Evolutionary conservation across 2,329 filamentous ascomycete genomes (phyloP).

Genomic region (Aspergillus sp.): DNA sequence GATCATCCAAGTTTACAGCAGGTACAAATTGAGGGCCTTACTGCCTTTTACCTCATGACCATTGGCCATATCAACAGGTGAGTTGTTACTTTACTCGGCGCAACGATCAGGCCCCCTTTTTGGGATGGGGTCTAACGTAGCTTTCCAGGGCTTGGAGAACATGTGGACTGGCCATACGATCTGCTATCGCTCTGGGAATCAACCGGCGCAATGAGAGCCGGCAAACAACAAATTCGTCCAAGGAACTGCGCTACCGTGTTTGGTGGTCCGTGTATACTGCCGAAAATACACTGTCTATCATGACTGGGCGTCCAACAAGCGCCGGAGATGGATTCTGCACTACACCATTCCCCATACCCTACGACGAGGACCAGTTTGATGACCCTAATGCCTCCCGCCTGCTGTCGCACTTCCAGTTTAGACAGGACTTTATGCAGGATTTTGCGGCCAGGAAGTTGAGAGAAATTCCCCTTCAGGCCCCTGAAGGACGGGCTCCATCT

Average conservation of each 20-base stretch:
- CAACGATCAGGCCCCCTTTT: neutral
- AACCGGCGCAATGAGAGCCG: conserved; percentile 37
- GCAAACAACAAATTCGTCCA: conserved; percentile 32
- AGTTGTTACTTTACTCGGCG: neutral
- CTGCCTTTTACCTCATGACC: conserved; percentile 34
- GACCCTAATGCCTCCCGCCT: neutral
- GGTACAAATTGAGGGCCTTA: conserved; percentile 37
- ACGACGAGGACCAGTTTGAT: conserved; percentile 14
- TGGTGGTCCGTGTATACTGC: conserved; percentile 39
- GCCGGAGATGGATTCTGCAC: conserved; percentile 12
- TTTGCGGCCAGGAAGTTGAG: neutral
- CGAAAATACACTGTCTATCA: conserved; percentile 3
- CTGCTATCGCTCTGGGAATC: conserved; percentile 37
- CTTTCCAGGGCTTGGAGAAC: conserved; percentile 37
- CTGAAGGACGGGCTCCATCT: neutral
- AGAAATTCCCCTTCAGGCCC: neutral
- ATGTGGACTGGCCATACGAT: conserved; percentile 36
- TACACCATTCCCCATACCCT: conserved; percentile 20
- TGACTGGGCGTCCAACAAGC: conserved; percentile 4
- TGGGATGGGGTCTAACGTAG: neutral
- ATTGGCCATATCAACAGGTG: conserved; percentile 41
- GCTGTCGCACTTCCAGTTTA: neutral
- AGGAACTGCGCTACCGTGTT: conserved; percentile 37
- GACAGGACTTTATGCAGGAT: neutral
- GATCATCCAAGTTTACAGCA: conserved; percentile 39